These are phyloP conservation scores for Oryza officinalis DNA, from an alignment of 176 grass and related monocot genomes.

Conservation along the genomic window DNA sequence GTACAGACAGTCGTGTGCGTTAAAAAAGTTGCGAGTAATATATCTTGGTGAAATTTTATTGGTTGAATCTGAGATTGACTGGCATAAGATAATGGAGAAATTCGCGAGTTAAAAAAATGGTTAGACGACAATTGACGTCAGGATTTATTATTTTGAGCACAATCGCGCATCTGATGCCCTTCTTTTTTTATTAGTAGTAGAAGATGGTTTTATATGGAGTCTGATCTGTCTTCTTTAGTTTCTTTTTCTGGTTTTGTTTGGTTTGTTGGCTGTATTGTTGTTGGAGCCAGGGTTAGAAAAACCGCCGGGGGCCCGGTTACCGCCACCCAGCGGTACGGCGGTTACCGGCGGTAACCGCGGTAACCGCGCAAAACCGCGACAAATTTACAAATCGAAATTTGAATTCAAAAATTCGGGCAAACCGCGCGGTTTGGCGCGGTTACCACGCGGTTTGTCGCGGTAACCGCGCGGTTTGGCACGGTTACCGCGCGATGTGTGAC, in stretches of 20 bases:
- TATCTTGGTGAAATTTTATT: background rate
- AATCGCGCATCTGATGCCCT: background rate
- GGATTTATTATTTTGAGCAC: background rate
- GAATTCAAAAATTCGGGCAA: too few species aligned
- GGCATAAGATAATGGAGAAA: background rate
- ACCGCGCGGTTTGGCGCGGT: too few species aligned
- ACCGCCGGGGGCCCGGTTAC: too few species aligned
- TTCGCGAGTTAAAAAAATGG: conserved; percentile 8
- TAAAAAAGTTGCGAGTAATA: background rate
- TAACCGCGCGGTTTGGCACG: too few species aligned
- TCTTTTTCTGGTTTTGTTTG: background rate
- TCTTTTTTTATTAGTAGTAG: background rate
- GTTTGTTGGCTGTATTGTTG: background rate
- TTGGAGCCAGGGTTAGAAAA: too few species aligned
- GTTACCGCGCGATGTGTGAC: too few species aligned
- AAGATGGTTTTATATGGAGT: background rate
- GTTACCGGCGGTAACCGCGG: too few species aligned
- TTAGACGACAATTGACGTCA: background rate
- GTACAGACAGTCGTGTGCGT: background rate
- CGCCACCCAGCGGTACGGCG: too few species aligned
- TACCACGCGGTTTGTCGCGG: too few species aligned
- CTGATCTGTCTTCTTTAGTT: background rate
- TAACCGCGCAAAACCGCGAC: too few species aligned
- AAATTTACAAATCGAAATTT: too few species aligned
- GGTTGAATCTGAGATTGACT: conserved; percentile 6